Evolutionary conservation across 176 grass and related monocot species (phyloP).

Genomic region (Olyra latifolia): DNA sequence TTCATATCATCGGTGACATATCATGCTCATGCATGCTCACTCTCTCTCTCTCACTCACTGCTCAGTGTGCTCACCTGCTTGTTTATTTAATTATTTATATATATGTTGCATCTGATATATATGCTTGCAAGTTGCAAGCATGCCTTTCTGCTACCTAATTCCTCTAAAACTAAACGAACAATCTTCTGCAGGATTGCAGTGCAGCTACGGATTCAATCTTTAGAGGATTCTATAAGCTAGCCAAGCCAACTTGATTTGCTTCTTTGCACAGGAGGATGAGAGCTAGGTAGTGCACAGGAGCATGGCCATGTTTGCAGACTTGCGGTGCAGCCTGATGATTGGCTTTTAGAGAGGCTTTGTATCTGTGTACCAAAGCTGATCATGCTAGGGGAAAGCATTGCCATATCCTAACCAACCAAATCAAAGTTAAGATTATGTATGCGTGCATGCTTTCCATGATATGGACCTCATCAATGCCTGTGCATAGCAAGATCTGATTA

Average conservation of each 20-base stretch:
- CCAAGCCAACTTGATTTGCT: constrained; percentile 12
- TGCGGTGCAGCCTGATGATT: background rate
- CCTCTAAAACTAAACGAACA: constrained; percentile 25
- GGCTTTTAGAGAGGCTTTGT: constrained; percentile 23
- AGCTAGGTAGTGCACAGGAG: background rate
- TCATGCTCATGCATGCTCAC: constrained; percentile 3
- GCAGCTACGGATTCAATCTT: background rate
- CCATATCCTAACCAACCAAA: constrained; percentile 34
- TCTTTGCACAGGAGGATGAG: background rate
- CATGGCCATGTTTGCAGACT: background rate
- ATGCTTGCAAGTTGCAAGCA: background rate
- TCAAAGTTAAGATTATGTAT: constrained; percentile 25
- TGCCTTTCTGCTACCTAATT: constrained; percentile 41
- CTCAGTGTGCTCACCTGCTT: constrained; percentile 9
- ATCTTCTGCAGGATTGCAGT: constrained; percentile 37
- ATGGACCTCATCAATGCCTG: constrained; percentile 9
- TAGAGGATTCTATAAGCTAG: constrained; percentile 21
- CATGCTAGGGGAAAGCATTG: constrained; percentile 24
- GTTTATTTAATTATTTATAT: constrained; percentile 19
- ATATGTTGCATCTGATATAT: too few relatives aligned
- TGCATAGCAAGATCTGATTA: constrained; percentile 27
- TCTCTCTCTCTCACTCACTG: too few relatives aligned
- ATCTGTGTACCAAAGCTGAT: background rate
- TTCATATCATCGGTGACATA: constrained; percentile 42
- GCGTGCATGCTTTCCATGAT: constrained; percentile 20